A percentile compares a stretch with the other conserved stretches of the same genome.
These are phyloP conservation scores for Cicer arietinum DNA, from an alignment of 306 rosid species.

Conservation along the genomic window DNA sequence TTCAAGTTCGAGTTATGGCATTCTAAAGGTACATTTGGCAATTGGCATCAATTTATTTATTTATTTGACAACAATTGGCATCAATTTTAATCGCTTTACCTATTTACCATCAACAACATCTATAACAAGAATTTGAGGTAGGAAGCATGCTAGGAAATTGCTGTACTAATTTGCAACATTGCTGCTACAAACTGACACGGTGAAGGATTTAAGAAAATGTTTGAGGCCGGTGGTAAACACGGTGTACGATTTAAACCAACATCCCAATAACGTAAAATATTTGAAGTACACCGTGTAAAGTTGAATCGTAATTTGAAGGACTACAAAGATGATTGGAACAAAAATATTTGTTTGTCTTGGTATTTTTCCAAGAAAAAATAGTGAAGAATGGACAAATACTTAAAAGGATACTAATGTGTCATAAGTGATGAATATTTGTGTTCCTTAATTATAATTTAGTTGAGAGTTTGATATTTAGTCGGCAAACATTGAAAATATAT, in stretches of 20 bases:
- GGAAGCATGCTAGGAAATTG: not conserved
- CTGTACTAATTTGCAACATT: not conserved
- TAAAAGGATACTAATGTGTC: no score
- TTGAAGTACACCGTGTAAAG: not conserved
- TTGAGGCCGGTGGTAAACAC: not conserved
- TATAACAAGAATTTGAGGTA: not conserved
- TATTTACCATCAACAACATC: not conserved
- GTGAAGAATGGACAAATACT: no score
- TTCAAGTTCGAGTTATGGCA: not conserved
- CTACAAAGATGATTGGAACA: not conserved
- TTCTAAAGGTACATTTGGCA: conserved; percentile 7
- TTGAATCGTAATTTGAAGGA: conserved; percentile 1
- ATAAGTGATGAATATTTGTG: no score
- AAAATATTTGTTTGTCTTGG: not conserved
- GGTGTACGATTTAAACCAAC: not conserved
- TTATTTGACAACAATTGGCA: not conserved
- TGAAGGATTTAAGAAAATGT: not conserved
- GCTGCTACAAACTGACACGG: not conserved
- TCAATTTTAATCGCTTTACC: not conserved
- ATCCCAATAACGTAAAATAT: not conserved
- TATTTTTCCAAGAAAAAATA: not conserved
- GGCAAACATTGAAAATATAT: no score
- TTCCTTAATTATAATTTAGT: no score
- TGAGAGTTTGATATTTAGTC: no score
- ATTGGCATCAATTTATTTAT: not conserved